Percentiles rank a stretch among this genome's conserved stretches.
phyloP scores from a whole-genome alignment of 1,284 basidiomycete species.

The Rhodotorula sp. region DNA sequence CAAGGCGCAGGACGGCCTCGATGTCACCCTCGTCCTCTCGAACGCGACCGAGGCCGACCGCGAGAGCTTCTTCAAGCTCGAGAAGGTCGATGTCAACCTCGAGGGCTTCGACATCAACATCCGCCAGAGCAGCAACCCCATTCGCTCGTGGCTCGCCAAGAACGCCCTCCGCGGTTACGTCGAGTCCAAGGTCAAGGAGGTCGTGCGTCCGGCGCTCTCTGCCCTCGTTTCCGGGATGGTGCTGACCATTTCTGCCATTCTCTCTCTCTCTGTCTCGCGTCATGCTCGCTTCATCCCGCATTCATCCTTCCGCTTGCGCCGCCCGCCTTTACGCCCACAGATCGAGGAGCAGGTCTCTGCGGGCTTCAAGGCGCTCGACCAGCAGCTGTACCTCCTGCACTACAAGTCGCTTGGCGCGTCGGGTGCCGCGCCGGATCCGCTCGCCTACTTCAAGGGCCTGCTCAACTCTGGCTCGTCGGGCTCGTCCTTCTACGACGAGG shows the following conservation, averaged over 20 bases:
- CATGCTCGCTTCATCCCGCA: too few species aligned
- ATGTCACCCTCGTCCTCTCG: conserved; percentile 51
- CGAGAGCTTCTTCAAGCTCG: conserved; percentile 57
- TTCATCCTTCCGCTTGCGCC: too few species aligned
- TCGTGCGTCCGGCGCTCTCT: conserved; percentile 8
- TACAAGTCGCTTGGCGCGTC: conserved; percentile 55
- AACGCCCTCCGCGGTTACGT: conserved; percentile 43
- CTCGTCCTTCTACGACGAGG: conserved; percentile 43
- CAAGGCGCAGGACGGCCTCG: conserved; percentile 48
- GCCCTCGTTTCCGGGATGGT: neutral
- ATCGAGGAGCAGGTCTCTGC: conserved; percentile 39
- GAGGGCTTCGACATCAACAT: conserved; percentile 46
- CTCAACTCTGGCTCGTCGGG: conserved; percentile 49
- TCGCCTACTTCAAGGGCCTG: conserved; percentile 54
- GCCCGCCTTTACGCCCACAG: too few species aligned
- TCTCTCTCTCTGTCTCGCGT: neutral
- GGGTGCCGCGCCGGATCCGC: conserved; percentile 52
- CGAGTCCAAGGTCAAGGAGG: conserved; percentile 43
- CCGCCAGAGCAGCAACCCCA: conserved; percentile 45
- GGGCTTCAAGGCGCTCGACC: conserved; percentile 31
- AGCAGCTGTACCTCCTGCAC: conserved; percentile 51
- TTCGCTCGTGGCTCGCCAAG: conserved; percentile 48
- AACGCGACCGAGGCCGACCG: conserved; percentile 52
- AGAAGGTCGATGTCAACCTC: conserved; percentile 55
- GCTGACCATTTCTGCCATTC: neutral